Evolutionary conservation across 176 grass and related monocot genomes (phyloP).

Genomic region (Alloteropsis semialata): DNA sequence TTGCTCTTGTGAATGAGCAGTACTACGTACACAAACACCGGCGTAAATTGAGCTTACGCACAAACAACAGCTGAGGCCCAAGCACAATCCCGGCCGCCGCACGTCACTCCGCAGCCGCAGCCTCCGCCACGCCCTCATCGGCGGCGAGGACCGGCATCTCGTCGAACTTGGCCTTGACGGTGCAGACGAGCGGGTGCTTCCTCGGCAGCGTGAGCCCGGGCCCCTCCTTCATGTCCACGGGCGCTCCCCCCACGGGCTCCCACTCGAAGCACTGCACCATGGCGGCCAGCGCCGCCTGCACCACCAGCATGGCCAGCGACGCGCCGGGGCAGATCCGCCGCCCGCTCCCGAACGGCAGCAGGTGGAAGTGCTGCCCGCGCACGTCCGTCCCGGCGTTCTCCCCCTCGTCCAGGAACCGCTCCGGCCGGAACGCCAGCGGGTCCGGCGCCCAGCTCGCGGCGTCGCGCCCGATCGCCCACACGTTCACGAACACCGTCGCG

Average conservation of each 20-base stretch:
- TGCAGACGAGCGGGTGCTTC: slow-evolving; percentile 39
- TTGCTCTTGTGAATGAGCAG: too few species aligned
- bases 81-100: too few species aligned
- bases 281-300: slow-evolving; percentile 46
- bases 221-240: slow-evolving; percentile 68
- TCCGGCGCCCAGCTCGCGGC: slow-evolving; percentile 38
- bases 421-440: slow-evolving; percentile 59
- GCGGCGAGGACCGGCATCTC: background rate
- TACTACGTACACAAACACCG: too few species aligned
- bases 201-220: slow-evolving; percentile 41
- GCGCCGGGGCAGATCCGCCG: slow-evolving; percentile 64
- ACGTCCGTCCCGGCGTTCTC: slow-evolving; percentile 32
- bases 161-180: slow-evolving; percentile 12
- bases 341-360: slow-evolving; percentile 70
- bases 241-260: slow-evolving; percentile 29
- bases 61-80: background rate
- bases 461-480: slow-evolving; percentile 66
- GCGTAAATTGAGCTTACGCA: too few species aligned
- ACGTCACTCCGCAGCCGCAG: background rate
- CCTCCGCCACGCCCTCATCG: background rate
- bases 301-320: slow-evolving; percentile 50
- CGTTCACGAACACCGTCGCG: slow-evolving; percentile 53
- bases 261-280: slow-evolving; percentile 78
- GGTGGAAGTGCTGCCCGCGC: slow-evolving; percentile 69
- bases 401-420: slow-evolving; percentile 39